These are phyloP conservation scores for Kernera saxatilis DNA, from an alignment of 345 rosid genomes.

Conservation along the genomic window DNA sequence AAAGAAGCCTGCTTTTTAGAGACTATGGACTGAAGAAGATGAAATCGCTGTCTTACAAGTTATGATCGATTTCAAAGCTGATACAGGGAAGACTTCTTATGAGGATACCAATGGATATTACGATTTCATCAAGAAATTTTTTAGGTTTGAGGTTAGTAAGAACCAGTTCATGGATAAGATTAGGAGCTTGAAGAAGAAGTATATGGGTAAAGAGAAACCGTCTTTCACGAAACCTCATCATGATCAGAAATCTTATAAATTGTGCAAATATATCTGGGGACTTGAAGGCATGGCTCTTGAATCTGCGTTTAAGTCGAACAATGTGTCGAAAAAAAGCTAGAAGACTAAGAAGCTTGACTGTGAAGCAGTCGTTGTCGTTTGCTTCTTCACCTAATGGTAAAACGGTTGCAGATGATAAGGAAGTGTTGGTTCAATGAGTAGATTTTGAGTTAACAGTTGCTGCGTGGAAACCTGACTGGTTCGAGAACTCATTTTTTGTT, in stretches of 20 bases:
- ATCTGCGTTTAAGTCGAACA: constrained; percentile 9
- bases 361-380: constrained; percentile 21
- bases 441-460: neutral
- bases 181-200: constrained; percentile 44
- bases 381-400: constrained; percentile 14
- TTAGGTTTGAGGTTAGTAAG: constrained; percentile 36
- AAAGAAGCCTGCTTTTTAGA: constrained; percentile 23
- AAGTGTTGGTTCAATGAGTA: neutral
- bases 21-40: constrained; percentile 49
- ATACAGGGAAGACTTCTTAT: constrained; percentile 27
- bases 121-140: constrained; percentile 29
- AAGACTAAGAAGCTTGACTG: constrained; percentile 13
- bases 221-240: constrained; percentile 37
- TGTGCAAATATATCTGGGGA: constrained; percentile 42
- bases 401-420: neutral
- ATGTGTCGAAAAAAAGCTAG: constrained; percentile 5
- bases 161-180: constrained; percentile 43
- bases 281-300: constrained; percentile 25
- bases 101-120: constrained; percentile 32
- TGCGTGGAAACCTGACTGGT: constrained; percentile 3
- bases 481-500: constrained; percentile 7
- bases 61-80: constrained; percentile 27
- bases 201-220: constrained; percentile 20
- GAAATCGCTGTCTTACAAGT: constrained; percentile 40
- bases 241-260: constrained; percentile 26